phyloP scores from a whole-genome alignment of 2,329 filamentous ascomycete genomes.

The Stachybotrys echinatus region DNA sequence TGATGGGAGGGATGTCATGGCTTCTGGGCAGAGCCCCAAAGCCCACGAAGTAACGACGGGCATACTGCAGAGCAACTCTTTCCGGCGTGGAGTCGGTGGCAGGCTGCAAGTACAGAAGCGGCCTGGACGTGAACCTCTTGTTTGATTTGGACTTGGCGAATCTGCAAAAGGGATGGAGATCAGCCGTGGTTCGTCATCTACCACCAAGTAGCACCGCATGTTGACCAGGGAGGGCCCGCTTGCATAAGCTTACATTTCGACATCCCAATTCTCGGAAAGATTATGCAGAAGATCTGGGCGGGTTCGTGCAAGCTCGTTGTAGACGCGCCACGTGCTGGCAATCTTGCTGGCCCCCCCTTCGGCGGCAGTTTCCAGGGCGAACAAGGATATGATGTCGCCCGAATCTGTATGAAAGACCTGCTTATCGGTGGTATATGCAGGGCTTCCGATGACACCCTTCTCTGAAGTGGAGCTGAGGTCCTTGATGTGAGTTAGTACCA shows the following conservation, averaged over 20 bases:
- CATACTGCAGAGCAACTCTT: slow-evolving; percentile 55
- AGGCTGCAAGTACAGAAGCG: slow-evolving; percentile 52
- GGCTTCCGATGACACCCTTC: slow-evolving; percentile 43
- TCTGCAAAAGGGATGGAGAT: slow-evolving; percentile 28
- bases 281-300: slow-evolving; percentile 56
- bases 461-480: slow-evolving; percentile 12
- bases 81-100: slow-evolving; percentile 39
- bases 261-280: slow-evolving; percentile 43
- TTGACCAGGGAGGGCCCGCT: no score
- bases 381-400: slow-evolving; percentile 54
- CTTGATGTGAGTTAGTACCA: slow-evolving; percentile 22
- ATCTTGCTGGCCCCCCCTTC: slow-evolving; percentile 53
- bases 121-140: slow-evolving; percentile 39
- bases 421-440: slow-evolving; percentile 55
- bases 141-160: slow-evolving; percentile 46
- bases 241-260: slow-evolving; percentile 32
- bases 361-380: slow-evolving; percentile 46
- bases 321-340: slow-evolving; percentile 53
- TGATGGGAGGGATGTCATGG: slow-evolving; percentile 49
- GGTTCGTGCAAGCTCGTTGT: slow-evolving; percentile 55
- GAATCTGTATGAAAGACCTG: slow-evolving; percentile 59
- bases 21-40: slow-evolving; percentile 50
- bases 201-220: no score
- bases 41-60: slow-evolving; percentile 52
- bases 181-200: no score